These are phyloP conservation scores for button mushroom (Agaricus bisporus) DNA, from an alignment of 768 basidiomycete genomes.

Conservation along the genomic window DNA sequence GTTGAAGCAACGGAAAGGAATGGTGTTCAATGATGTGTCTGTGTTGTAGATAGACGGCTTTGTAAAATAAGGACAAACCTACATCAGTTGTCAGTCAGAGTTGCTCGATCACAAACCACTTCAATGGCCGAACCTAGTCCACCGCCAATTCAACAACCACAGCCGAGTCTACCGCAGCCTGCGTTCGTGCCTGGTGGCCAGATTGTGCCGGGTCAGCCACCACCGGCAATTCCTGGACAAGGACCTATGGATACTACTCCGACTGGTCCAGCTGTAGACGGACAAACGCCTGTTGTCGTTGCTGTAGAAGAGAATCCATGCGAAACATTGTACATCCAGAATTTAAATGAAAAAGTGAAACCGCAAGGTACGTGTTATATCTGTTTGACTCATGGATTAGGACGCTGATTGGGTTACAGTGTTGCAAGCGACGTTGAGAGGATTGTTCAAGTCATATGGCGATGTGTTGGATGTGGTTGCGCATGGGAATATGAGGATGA, in stretches of 20 bases:
- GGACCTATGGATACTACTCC: conserved; percentile 4
- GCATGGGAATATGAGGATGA: conserved; percentile 92
- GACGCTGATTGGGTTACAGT: conserved; percentile 36
- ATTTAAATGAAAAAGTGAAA: conserved; percentile 92
- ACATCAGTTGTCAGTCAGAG: too few relatives aligned
- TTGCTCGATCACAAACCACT: background rate
- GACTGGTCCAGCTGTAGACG: background rate
- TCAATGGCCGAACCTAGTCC: conserved; percentile 4
- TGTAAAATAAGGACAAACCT: background rate
- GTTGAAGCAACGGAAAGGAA: too few relatives aligned
- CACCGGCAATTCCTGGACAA: conserved; percentile 1
- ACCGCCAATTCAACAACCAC: conserved; percentile 6
- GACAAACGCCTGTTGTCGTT: background rate
- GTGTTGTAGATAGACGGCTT: too few relatives aligned
- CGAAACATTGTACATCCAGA: conserved; percentile 94
- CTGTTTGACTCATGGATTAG: background rate
- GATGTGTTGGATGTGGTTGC: conserved; percentile 94
- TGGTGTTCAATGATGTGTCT: too few relatives aligned
- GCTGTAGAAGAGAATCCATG: conserved; percentile 47
- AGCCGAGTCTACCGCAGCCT: background rate
- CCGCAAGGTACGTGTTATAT: conserved; percentile 45
- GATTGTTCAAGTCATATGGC: conserved; percentile 91
- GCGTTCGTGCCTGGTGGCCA: background rate
- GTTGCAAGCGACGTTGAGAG: conserved; percentile 80
- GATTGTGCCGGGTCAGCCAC: background rate